Conservation (phyloP, 345 rosid genomes). For the Kandelia obovata region DNA sequence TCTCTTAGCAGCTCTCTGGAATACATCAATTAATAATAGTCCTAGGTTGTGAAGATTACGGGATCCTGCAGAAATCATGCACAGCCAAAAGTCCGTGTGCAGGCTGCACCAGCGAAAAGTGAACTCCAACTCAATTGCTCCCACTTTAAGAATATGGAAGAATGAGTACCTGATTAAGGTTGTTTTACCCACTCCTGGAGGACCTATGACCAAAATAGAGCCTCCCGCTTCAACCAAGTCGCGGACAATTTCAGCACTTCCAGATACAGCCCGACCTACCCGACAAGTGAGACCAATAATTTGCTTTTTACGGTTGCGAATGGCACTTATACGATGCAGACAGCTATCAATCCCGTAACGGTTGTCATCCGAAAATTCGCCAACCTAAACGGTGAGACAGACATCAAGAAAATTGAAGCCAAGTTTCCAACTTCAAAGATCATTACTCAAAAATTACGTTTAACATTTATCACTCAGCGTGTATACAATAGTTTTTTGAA, state of each 20-base stretch:
- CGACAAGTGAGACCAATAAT: constrained; percentile 91
- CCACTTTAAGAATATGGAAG: background rate
- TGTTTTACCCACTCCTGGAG: constrained; percentile 97
- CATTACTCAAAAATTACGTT: background rate
- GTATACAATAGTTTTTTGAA: no score
- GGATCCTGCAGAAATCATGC: background rate
- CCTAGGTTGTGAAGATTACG: background rate
- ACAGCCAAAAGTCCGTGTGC: background rate
- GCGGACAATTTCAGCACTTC: constrained; percentile 79
- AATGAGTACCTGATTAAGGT: constrained; percentile 78
- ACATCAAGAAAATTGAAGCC: constrained; percentile 17
- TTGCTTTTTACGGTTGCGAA: constrained; percentile 84
- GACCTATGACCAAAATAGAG: constrained; percentile 89
- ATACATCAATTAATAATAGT: background rate
- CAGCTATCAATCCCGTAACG: constrained; percentile 88
- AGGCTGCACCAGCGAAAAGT: background rate
- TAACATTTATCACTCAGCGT: no score
- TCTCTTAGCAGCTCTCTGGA: background rate
- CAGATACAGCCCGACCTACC: constrained; percentile 83
- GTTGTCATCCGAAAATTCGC: constrained; percentile 92
- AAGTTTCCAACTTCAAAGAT: constrained; percentile 9
- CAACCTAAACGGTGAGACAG: constrained; percentile 50
- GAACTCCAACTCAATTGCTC: constrained; percentile 1
- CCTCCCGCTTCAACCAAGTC: constrained; percentile 88
- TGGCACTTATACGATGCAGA: constrained; percentile 92